A percentile compares a stretch with the other conserved stretches of the same genome.
phyloP scores from a whole-genome alignment of 2,329 filamentous ascomycete genomes.

The Mycosphaerella sp. region DNA sequence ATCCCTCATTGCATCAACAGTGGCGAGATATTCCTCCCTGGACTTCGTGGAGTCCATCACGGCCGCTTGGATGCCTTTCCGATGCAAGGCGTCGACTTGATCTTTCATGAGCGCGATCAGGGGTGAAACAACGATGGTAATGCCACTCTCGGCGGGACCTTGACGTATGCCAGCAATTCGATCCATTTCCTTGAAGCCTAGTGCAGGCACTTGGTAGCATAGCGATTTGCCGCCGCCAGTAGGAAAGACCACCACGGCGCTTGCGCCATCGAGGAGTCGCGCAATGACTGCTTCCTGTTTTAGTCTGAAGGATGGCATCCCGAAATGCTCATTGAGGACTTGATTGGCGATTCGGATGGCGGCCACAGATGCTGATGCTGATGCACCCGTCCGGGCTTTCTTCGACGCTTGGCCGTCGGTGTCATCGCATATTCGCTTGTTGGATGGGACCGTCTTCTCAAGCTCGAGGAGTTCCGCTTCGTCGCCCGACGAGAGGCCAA shows the following conservation, averaged over 20 bases:
- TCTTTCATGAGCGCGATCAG: slow-evolving; percentile 57
- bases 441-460: slow-evolving; percentile 4
- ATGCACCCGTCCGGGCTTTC: slow-evolving; percentile 5
- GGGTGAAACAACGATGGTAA: slow-evolving; percentile 53
- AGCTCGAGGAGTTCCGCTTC: slow-evolving; percentile 23
- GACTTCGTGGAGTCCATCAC: slow-evolving; percentile 53
- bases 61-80: slow-evolving; percentile 48
- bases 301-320: slow-evolving; percentile 39
- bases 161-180: slow-evolving; percentile 27
- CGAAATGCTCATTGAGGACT: slow-evolving; percentile 40
- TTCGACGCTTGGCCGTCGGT: slow-evolving; percentile 2
- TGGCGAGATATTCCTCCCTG: slow-evolving; percentile 36
- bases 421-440: slow-evolving; percentile 17
- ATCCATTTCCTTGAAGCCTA: slow-evolving; percentile 41
- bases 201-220: slow-evolving; percentile 42
- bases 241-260: slow-evolving; percentile 41
- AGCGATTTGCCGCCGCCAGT: slow-evolving; percentile 38
- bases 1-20: slow-evolving; percentile 43
- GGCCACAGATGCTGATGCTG: slow-evolving; percentile 2
- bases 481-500: slow-evolving; percentile 24
- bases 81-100: slow-evolving; percentile 51
- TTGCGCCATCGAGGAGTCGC: slow-evolving; percentile 40
- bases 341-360: slow-evolving; percentile 26
- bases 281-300: slow-evolving; percentile 44
- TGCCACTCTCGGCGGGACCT: slow-evolving; percentile 38